A percentile compares a stretch with the other conserved stretches of the same genome.
These are phyloP conservation scores for Paxillus ammoniavirescens DNA, from an alignment of 768 basidiomycete species.

Conservation along the genomic window DNA sequence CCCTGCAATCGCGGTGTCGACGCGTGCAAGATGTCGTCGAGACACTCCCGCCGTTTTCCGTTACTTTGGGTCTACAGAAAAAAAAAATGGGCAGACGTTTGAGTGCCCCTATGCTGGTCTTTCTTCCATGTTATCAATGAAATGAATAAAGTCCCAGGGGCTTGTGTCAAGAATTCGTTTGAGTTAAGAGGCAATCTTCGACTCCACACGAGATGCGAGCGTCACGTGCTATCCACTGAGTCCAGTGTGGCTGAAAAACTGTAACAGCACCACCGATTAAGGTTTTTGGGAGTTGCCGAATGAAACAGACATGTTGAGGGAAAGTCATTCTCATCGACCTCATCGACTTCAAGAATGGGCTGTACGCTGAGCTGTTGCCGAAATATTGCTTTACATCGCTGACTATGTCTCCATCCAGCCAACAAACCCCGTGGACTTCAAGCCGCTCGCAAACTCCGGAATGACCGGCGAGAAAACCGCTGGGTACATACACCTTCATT, in stretches of 20 bases:
- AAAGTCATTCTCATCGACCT: conserved; percentile 39
- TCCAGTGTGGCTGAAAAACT: conserved; percentile 38
- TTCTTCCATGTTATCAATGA: too few relatives aligned
- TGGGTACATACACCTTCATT: conserved; percentile 64
- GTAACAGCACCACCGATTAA: conserved; percentile 36
- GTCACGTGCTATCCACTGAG: background rate
- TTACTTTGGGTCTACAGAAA: too few relatives aligned
- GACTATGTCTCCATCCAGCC: conserved; percentile 44
- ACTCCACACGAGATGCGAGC: too few relatives aligned
- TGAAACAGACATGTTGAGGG: conserved; percentile 4
- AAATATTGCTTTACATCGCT: conserved; percentile 3
- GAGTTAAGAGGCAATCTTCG: too few relatives aligned
- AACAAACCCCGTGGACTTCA: conserved; percentile 99
- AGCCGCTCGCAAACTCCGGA: conserved; percentile 98
- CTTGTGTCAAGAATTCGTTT: too few relatives aligned
- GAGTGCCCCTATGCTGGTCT: too few relatives aligned
- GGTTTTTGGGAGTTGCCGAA: conserved; percentile 40
- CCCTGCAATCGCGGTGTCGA: too few relatives aligned
- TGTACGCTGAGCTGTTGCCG: conserved; percentile 54
- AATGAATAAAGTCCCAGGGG: too few relatives aligned
- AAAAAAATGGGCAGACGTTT: too few relatives aligned
- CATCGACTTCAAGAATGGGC: conserved; percentile 74
- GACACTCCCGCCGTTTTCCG: too few relatives aligned
- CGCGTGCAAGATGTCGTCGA: too few relatives aligned
- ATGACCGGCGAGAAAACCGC: conserved; percentile 90